Percentiles rank a stretch among this genome's conserved stretches.
Conservation (phyloP, 441 rosid species). For the Cnidoscolus chayamansa region DNA sequence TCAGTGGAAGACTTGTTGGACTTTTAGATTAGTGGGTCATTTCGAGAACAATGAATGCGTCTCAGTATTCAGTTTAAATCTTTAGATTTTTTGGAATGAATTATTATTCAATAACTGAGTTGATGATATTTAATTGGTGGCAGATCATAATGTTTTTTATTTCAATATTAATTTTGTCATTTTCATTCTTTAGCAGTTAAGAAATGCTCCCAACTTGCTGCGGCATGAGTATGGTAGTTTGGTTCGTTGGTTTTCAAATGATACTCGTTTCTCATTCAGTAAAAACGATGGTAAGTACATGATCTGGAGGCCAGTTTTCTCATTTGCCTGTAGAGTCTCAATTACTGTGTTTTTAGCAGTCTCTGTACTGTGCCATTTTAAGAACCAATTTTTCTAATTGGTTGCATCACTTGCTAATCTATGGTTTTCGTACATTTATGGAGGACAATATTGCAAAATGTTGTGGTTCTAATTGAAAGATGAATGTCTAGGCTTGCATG, state of each 20-base stretch:
- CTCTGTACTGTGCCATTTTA: neutral
- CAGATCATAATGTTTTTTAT: neutral
- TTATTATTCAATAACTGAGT: neutral
- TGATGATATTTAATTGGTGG: neutral
- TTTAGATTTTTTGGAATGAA: neutral
- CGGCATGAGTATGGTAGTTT: conserved; percentile 47
- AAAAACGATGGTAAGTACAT: conserved; percentile 47
- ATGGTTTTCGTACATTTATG: no score
- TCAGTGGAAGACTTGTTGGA: neutral
- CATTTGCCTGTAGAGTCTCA: neutral
- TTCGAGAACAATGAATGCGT: neutral
- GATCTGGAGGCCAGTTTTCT: conserved; percentile 12
- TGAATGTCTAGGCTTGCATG: no score
- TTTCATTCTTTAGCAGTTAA: conserved; percentile 43
- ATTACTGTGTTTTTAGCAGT: neutral
- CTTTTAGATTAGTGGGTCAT: neutral
- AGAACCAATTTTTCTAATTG: no score
- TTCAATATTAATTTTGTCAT: neutral
- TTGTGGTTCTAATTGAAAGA: no score
- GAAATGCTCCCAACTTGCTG: conserved; percentile 44
- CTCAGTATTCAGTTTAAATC: no score
- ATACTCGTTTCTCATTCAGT: conserved; percentile 31
- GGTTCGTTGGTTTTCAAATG: conserved; percentile 57
- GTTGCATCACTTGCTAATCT: no score
- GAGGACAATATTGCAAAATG: no score